Evolutionary conservation across 768 basidiomycete species (phyloP).

Genomic region (Trametes coccinea): DNA sequence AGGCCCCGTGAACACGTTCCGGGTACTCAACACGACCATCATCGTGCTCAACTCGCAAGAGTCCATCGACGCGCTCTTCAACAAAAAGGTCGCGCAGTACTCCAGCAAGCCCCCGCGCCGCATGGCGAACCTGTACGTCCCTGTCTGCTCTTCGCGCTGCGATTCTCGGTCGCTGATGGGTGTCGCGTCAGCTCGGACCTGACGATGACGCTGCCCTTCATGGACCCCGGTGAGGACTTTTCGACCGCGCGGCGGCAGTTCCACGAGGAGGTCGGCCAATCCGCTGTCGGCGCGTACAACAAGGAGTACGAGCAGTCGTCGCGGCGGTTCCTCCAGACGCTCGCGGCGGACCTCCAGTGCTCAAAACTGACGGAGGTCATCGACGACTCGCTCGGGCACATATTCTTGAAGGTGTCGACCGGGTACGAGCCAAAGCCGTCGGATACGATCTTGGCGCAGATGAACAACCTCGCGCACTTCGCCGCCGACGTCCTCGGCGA

Average conservation of each 20-base stretch:
- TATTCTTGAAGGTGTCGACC: constrained; percentile 21
- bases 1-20: constrained; percentile 19
- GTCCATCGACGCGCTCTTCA: constrained; percentile 24
- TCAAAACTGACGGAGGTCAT: constrained; percentile 1
- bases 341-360: constrained; percentile 7
- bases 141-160: background rate
- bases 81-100: constrained; percentile 15
- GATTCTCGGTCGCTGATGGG: background rate
- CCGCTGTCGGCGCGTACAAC: constrained; percentile 10
- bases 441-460: constrained; percentile 12
- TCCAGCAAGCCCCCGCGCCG: constrained; percentile 19
- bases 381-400: constrained; percentile 17
- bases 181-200: constrained; percentile 10
- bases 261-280: constrained; percentile 16
- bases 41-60: constrained; percentile 26
- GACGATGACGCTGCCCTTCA: constrained; percentile 23
- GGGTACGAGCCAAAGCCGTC: constrained; percentile 17
- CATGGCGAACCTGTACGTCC: constrained; percentile 20
- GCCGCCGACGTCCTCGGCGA: constrained; percentile 22
- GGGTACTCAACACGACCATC: constrained; percentile 16
- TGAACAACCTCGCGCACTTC: constrained; percentile 23
- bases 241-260: constrained; percentile 20
- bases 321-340: constrained; percentile 3
- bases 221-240: constrained; percentile 22
- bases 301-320: constrained; percentile 16